Conservation (phyloP, 1,284 basidiomycete species). For the Cronartium quercuum region DNA sequence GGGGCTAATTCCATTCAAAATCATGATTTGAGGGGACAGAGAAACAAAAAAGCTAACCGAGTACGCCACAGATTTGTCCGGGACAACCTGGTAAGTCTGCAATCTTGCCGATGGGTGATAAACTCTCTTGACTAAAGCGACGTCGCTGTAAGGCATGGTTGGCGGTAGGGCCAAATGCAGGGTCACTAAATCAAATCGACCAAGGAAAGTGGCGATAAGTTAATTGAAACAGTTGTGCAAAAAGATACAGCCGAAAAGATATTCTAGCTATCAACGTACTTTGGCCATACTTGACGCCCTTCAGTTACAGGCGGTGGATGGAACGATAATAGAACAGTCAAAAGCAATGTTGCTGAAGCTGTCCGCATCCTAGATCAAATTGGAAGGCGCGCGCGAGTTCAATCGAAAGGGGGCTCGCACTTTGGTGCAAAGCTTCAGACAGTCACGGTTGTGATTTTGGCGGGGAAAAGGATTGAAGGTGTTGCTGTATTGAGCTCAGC, state of each 20-base stretch:
- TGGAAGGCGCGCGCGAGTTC: background rate
- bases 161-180: background rate
- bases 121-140: conserved; percentile 1
- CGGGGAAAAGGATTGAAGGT: background rate
- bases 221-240: no score
- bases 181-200: background rate
- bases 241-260: no score
- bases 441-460: background rate
- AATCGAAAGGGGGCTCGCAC: background rate
- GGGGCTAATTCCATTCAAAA: no score
- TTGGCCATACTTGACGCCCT: background rate
- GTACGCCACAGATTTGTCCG: conserved; percentile 11
- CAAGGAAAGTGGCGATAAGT: no score
- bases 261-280: background rate
- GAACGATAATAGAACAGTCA: background rate
- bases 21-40: background rate
- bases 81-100: background rate
- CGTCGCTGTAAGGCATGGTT: conserved; percentile 6
- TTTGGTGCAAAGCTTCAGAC: background rate
- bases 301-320: background rate
- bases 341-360: background rate
- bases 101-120: background rate
- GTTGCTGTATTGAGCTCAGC: no score
- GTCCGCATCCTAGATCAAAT: background rate
- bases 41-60: background rate